These are phyloP conservation scores for Phytophthora hybrid DNA, from an alignment of 352 stramenopile species.

Conservation along the genomic window DNA sequence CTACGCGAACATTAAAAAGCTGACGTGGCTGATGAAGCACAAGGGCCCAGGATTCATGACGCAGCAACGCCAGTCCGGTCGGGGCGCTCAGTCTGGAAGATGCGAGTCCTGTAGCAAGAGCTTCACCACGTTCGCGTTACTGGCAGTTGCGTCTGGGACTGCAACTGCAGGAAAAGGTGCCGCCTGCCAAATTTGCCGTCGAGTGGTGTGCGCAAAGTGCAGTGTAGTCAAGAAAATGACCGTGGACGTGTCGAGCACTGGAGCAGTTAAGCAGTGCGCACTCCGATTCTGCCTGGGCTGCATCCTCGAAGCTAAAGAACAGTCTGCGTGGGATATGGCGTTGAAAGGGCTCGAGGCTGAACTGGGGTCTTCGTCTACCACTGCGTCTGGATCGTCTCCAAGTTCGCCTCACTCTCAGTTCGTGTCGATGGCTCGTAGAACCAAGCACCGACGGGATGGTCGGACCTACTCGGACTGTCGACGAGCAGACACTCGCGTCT, in stretches of 20 bases:
- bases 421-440: not conserved
- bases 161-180: conserved; percentile 24
- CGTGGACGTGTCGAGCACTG: conserved; percentile 51
- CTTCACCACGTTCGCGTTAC: conserved; percentile 31
- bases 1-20: conserved; percentile 53
- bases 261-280: conserved; percentile 40
- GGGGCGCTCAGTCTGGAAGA: conserved; percentile 11
- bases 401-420: conserved; percentile 14
- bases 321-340: conserved; percentile 56
- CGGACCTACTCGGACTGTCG: conserved; percentile 34
- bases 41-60: not conserved
- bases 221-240: conserved; percentile 66
- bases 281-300: conserved; percentile 63
- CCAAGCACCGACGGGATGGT: not conserved
- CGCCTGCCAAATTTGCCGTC: conserved; percentile 57
- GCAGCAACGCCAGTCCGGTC: conserved; percentile 3
- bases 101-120: conserved; percentile 41
- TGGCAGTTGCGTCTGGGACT: conserved; percentile 13
- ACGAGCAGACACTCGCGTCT: conserved; percentile 15
- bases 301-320: conserved; percentile 56
- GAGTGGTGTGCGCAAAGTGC: conserved; percentile 59
- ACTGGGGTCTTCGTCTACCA: conserved; percentile 15
- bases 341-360: conserved; percentile 3
- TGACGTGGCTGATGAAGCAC: conserved; percentile 5
- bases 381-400: conserved; percentile 3